These are phyloP conservation scores for Rutstroemia sp. DNA, from an alignment of 2,329 filamentous ascomycete species.

Conservation along the genomic window DNA sequence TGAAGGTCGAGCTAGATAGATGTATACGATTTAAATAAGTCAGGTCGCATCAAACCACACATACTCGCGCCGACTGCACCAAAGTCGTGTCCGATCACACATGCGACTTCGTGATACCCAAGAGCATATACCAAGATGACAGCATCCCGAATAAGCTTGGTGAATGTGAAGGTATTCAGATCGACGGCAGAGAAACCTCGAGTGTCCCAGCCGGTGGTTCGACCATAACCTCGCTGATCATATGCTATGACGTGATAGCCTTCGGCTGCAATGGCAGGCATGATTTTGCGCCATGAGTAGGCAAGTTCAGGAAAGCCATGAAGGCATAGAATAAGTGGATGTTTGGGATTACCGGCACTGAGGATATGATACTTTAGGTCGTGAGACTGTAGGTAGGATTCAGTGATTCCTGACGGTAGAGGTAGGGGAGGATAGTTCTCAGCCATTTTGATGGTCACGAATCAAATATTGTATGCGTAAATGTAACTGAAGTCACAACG, in stretches of 20 bases:
- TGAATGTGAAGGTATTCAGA: constrained; percentile 48
- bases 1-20: not conserved
- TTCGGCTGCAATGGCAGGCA: constrained; percentile 48
- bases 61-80: constrained; percentile 53
- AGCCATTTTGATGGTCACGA: not conserved
- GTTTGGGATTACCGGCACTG: constrained; percentile 39
- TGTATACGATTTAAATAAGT: constrained; percentile 49
- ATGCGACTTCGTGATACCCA: constrained; percentile 49
- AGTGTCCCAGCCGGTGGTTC: constrained; percentile 54
- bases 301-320: constrained; percentile 65
- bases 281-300: constrained; percentile 60
- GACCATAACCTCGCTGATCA: constrained; percentile 62
- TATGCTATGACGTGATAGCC: constrained; percentile 61
- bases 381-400: not conserved
- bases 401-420: not conserved
- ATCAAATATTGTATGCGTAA: too few relatives aligned
- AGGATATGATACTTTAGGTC: constrained; percentile 46
- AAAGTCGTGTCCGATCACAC: constrained; percentile 60
- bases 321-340: constrained; percentile 52
- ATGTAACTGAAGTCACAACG: too few relatives aligned
- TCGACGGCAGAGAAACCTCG: constrained; percentile 44
- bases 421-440: not conserved
- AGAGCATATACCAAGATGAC: constrained; percentile 53
- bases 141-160: constrained; percentile 53
- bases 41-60: constrained; percentile 54